These are phyloP conservation scores for Flaveria brownii DNA, from an alignment of 129 eudicot species.

Conservation along the genomic window DNA sequence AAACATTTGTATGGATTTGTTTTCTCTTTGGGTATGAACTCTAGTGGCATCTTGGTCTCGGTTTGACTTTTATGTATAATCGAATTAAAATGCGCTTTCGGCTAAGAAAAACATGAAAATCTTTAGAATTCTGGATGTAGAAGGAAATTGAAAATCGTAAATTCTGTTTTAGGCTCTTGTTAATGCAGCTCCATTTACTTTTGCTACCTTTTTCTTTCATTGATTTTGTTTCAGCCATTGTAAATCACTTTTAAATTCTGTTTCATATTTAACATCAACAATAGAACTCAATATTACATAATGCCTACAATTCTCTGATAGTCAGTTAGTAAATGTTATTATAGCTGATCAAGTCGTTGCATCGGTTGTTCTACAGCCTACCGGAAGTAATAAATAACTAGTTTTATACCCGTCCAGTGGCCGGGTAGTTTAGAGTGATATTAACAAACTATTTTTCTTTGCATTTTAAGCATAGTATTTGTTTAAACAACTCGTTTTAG, in stretches of 20 bases:
- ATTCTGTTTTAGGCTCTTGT: background rate
- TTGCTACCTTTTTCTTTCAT: background rate
- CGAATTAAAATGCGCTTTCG: slow-evolving; percentile 10
- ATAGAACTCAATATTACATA: no score
- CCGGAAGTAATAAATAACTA: background rate
- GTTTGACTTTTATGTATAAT: slow-evolving; percentile 13
- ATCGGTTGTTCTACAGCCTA: no score
- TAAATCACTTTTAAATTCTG: no score
- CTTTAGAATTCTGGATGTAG: slow-evolving; percentile 12
- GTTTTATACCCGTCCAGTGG: background rate
- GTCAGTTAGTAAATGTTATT: no score
- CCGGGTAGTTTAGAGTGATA: no score
- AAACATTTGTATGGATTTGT: slow-evolving; percentile 10
- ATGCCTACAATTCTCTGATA: no score
- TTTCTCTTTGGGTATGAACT: slow-evolving; percentile 24
- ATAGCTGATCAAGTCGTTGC: no score
- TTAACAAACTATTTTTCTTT: no score
- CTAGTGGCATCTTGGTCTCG: slow-evolving; percentile 11
- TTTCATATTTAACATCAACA: no score
- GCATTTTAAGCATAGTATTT: no score
- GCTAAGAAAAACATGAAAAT: background rate
- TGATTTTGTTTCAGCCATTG: background rate
- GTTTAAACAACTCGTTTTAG: no score
- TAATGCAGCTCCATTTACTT: background rate
- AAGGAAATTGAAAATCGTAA: slow-evolving; percentile 15